Evolutionary conservation across 805 yeast species (phyloP).

Genomic region (Kluyveromyces starmeri): DNA sequence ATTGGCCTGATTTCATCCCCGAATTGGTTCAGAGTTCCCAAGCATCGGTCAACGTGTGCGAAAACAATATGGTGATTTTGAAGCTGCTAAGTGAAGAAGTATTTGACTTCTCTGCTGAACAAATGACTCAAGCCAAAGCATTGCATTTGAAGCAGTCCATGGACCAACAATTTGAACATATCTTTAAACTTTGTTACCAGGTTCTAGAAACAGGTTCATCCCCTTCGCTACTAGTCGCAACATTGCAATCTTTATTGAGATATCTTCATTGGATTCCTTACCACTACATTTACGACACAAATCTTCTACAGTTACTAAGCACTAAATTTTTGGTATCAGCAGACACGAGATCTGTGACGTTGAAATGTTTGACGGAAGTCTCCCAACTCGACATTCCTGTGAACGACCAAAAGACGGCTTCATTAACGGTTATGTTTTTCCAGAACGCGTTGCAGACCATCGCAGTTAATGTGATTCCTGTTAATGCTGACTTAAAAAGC

Average conservation of each 20-base stretch:
- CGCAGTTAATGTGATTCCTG: constrained; percentile 55
- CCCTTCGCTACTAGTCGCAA: constrained; percentile 74
- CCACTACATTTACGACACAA: constrained; percentile 83
- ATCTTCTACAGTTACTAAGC: constrained; percentile 61
- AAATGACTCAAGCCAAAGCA: constrained; percentile 93
- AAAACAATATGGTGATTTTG: constrained; percentile 91
- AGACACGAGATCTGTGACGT: constrained; percentile 73
- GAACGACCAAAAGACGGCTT: constrained; percentile 32
- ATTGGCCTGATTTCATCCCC: constrained; percentile 96
- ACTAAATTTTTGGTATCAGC: constrained; percentile 68
- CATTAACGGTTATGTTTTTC: constrained; percentile 60
- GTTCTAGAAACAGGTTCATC: constrained; percentile 84
- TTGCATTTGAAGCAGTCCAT: constrained; percentile 71
- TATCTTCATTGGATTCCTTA: constrained; percentile 93
- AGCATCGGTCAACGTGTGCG: constrained; percentile 87
- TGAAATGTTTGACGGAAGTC: constrained; percentile 91
- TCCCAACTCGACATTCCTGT: constrained; percentile 55
- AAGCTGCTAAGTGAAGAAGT: constrained; percentile 90
- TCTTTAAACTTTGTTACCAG: constrained; percentile 87
- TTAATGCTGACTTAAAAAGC: constrained; percentile 57
- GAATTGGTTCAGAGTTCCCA: constrained; percentile 81
- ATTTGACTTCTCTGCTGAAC: constrained; percentile 90
- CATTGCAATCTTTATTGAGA: constrained; percentile 71
- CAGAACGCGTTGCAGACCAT: constrained; percentile 65
- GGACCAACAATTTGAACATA: constrained; percentile 86